A percentile compares a stretch with the other conserved stretches of the same genome.
Conservation (phyloP, 805 yeast genomes). For the Metschnikowia arizonensis region DNA sequence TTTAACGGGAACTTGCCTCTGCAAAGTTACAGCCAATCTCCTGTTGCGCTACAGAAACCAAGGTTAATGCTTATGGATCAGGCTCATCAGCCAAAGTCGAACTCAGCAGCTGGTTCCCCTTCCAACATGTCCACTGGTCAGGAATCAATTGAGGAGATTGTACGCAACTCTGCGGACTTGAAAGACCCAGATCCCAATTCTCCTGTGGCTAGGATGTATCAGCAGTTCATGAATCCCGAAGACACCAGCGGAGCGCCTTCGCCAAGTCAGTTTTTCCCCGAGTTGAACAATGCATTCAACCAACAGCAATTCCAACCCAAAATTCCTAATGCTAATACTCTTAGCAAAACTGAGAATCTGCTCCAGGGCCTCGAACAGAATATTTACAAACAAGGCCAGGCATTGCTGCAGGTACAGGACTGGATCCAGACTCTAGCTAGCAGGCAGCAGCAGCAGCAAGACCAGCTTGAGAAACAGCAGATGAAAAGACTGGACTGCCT, state of each 20-base stretch:
- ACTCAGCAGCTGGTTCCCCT: constrained; percentile 8
- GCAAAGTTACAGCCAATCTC: constrained; percentile 8
- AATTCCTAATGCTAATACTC: not conserved
- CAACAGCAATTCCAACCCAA: constrained; percentile 1
- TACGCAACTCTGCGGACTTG: constrained; percentile 13
- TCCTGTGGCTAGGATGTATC: constrained; percentile 29
- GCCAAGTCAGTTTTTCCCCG: constrained; percentile 34
- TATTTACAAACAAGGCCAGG: constrained; percentile 46
- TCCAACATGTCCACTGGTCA: constrained; percentile 11
- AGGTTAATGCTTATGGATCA: constrained; percentile 40
- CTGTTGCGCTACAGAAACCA: constrained; percentile 21
- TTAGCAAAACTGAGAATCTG: constrained; percentile 3
- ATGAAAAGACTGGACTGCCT: constrained; percentile 8
- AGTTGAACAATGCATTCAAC: constrained; percentile 21
- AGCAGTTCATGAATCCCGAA: constrained; percentile 29
- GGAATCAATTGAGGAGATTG: constrained; percentile 19
- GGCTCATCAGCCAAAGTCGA: constrained; percentile 22
- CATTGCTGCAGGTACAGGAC: constrained; percentile 53
- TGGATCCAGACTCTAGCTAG: constrained; percentile 41
- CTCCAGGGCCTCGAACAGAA: constrained; percentile 42
- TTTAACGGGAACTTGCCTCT: constrained; percentile 14
- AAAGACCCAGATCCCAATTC: constrained; percentile 8
- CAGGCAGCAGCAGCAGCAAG: constrained; percentile 19
- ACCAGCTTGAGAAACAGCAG: constrained; percentile 17
- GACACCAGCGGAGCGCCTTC: constrained; percentile 20